Conservation (phyloP, 2,329 filamentous ascomycete genomes). For the Metarhizium album region DNA sequence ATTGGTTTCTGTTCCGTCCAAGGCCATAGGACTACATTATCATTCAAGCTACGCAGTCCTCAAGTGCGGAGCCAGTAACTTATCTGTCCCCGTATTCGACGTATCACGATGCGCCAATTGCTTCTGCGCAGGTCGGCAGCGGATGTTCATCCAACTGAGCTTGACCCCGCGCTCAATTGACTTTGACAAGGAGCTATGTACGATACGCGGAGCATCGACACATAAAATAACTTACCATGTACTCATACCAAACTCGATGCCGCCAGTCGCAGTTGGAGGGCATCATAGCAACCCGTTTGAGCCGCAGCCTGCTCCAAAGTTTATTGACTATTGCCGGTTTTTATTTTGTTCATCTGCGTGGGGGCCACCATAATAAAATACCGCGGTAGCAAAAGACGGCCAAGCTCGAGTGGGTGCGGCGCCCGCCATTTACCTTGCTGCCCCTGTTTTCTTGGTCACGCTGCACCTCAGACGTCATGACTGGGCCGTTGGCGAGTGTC, state of each 20-base stretch:
- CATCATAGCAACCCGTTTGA: no score
- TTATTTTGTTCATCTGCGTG: not conserved
- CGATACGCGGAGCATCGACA: not conserved
- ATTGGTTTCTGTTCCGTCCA: not conserved
- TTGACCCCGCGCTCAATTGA: not conserved
- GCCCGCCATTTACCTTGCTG: not conserved
- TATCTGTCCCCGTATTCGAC: not conserved
- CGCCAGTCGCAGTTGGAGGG: not conserved
- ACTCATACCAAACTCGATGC: not conserved
- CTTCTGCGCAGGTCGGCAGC: not conserved
- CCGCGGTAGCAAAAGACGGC: not conserved
- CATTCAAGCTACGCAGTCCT: no score
- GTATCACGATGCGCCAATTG: not conserved
- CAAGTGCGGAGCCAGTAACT: no score
- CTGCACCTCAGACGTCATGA: slow-evolving; percentile 12
- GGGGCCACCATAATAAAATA: not conserved
- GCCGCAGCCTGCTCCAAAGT: no score
- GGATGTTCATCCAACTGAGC: not conserved
- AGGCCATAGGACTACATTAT: not conserved
- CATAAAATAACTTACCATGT: not conserved
- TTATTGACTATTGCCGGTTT: not conserved
- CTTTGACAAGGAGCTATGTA: not conserved
- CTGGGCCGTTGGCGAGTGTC: slow-evolving; percentile 6
- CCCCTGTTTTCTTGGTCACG: slow-evolving; percentile 11
- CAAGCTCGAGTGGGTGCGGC: not conserved